Conservation (phyloP, 257 asterid species). For the Buddleja alternifolia region DNA sequence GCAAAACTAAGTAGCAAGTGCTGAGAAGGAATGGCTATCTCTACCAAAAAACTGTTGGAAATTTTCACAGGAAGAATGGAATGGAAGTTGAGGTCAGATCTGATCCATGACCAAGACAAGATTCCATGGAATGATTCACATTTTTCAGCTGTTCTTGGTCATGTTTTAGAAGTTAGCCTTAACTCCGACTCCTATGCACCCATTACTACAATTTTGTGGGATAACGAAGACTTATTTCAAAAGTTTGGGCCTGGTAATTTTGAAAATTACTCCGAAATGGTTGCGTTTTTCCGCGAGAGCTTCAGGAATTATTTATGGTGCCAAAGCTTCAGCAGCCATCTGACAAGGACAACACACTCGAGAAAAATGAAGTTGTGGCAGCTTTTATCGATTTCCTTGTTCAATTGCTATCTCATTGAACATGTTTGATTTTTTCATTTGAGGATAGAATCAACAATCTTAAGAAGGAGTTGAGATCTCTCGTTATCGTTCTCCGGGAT, state of each 20-base stretch:
- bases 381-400: conserved; percentile 14
- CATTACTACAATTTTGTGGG: background rate
- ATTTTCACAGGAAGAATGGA: background rate
- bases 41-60: background rate
- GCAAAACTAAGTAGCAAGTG: too few relatives aligned
- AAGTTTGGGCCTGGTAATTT: background rate
- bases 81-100: conserved; percentile 4
- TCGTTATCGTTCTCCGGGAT: conserved; percentile 27
- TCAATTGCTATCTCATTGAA: background rate
- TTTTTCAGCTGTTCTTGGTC: background rate
- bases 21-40: background rate
- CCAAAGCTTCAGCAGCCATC: background rate
- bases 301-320: background rate
- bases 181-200: background rate
- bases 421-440: background rate
- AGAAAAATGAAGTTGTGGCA: conserved; percentile 3
- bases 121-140: background rate
- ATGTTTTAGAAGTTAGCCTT: background rate
- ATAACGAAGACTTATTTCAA: background rate
- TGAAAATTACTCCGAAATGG: background rate
- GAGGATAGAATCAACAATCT: background rate
- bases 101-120: background rate
- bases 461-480: conserved; percentile 16
- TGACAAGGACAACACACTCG: background rate
- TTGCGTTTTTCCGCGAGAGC: background rate